phyloP scores from a whole-genome alignment of 768 basidiomycete genomes.

The Agrocybe praecox region DNA sequence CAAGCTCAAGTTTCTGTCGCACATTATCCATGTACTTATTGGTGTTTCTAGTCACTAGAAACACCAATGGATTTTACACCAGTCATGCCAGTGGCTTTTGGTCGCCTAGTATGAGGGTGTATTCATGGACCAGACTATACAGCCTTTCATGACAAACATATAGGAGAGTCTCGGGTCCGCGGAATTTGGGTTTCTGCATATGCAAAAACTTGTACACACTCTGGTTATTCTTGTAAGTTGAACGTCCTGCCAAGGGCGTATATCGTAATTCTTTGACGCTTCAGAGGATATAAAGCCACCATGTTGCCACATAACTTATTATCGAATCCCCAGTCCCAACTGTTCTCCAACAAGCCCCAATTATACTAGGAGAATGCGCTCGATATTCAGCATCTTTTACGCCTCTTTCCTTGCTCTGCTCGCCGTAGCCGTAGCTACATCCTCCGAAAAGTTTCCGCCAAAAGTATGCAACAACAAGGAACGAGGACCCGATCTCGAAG shows the following conservation, averaged over 20 bases:
- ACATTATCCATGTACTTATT: no score
- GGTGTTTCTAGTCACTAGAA: no score
- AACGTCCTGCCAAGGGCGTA: neutral
- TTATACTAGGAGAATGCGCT: no score
- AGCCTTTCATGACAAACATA: no score
- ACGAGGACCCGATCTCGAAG: slow-evolving; percentile 7
- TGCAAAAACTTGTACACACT: neutral
- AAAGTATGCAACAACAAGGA: slow-evolving; percentile 1
- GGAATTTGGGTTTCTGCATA: neutral
- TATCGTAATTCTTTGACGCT: neutral
- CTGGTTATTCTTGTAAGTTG: neutral
- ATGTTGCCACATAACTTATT: no score
- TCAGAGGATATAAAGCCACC: neutral
- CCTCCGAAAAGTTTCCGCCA: neutral
- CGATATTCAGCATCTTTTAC: neutral
- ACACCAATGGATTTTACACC: no score
- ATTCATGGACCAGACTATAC: no score
- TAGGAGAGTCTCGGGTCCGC: neutral
- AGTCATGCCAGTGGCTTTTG: no score
- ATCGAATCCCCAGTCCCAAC: no score
- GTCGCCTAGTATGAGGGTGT: no score
- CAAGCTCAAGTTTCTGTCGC: no score
- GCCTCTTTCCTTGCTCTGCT: neutral
- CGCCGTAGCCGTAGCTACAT: neutral
- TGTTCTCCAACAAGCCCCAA: no score